Base-by-base conservation (phyloP, 78 protist species). In the Dictyostelium firmibasis region DNA sequence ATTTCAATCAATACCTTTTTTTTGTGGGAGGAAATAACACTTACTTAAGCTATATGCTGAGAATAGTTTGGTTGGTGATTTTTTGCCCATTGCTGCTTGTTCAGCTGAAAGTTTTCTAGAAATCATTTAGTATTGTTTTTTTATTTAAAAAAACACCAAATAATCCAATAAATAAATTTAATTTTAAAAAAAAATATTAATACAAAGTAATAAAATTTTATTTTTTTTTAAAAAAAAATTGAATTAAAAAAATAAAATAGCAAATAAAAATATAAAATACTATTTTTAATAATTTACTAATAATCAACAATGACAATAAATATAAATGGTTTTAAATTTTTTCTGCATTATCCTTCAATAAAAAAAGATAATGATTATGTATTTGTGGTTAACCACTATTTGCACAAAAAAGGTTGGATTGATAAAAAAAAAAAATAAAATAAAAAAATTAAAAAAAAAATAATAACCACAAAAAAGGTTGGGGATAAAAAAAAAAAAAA, bases 41-140 rank as follows among this genome's bases (percentile, higher is more conserved):
- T 4, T 23, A 44, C 31, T 38, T 50, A 50, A 31, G 60, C 85
- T 81, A 2, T 38, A 53, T 81, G 33, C 29, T 53, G 85, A 70
- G 85, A 81, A 81, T 53, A 81, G 33, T 81, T 81, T 81, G 16
- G 69, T 81, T 81, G 85, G 85, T 53, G 85, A 81, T 81, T 81
- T 81, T 20, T 81, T n/a, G 23, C 85, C 85, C 35, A 38, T 16
- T 43, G 85, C 85, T 6, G 18, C 16, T 20, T 43, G 14, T 53
- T 81, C 85, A 53, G 57, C 33, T 25, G 36, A 20, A 8, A 23
- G 1, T 81, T 43, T 81, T 13, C 53, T 43, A 29, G 76, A 29
- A 43, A 18, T 53, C 85, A 81, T 81, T 44, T 38, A 7, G 33
- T 18, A 47, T 13, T 78, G n/a, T n/a, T n/a, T n/a, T n/a, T n/a